phyloP scores from a whole-genome alignment of 805 yeast genomes.

The Saccharomycopsis malanga region DNA sequence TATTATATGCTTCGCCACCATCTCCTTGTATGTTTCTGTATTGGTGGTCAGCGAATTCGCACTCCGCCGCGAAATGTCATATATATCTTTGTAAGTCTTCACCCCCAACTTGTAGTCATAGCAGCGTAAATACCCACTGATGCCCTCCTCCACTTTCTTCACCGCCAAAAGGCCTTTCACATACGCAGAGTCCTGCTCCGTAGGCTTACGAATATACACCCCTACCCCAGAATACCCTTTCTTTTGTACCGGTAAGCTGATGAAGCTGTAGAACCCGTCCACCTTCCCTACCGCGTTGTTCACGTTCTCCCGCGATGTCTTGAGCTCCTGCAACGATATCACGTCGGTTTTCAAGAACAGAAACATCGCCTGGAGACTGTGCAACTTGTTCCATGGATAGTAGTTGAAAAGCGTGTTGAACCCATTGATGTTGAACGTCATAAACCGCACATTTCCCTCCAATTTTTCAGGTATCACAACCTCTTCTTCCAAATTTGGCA shows the following conservation, averaged over 20 bases:
- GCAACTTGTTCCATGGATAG: constrained; percentile 68
- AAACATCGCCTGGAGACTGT: constrained; percentile 37
- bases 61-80: constrained; percentile 20
- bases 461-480: not conserved
- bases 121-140: constrained; percentile 56
- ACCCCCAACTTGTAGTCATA: constrained; percentile 8
- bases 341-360: constrained; percentile 59
- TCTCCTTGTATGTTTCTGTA: constrained; percentile 23
- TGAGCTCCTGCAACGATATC: constrained; percentile 82
- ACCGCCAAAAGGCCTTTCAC: constrained; percentile 40
- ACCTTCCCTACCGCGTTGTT: constrained; percentile 43
- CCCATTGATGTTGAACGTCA: constrained; percentile 84
- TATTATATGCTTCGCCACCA: constrained; percentile 32
- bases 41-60: constrained; percentile 27
- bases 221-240: constrained; percentile 94
- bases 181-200: constrained; percentile 34
- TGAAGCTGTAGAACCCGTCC: constrained; percentile 53
- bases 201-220: constrained; percentile 56
- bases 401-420: constrained; percentile 71
- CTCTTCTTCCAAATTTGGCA: not conserved
- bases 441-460: constrained; percentile 33
- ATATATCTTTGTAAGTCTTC: constrained; percentile 15
- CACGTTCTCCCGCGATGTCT: constrained; percentile 48
- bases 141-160: constrained; percentile 80
- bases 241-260: constrained; percentile 57